Percentiles rank a stretch among this genome's conserved stretches.
Conservation (phyloP, 495 filamentous ascomycete species). For the Thozetella sp. region DNA sequence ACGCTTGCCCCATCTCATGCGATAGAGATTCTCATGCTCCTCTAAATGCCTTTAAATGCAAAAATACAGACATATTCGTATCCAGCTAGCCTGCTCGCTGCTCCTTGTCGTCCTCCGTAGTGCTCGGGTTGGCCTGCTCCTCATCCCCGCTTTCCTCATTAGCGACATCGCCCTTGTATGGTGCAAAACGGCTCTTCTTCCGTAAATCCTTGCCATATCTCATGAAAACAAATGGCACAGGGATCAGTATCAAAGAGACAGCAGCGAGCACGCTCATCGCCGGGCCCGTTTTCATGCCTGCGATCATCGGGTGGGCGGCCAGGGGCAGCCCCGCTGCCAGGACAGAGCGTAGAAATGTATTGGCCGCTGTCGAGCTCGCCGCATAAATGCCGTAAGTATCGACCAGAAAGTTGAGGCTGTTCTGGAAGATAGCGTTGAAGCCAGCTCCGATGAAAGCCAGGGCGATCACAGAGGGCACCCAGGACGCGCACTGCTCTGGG, state of each 20-base stretch:
- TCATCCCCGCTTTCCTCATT: background rate
- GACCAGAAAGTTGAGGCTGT: constrained; percentile 67
- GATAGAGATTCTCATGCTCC: too few relatives aligned
- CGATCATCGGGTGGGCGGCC: constrained; percentile 66
- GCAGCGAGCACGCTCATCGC: constrained; percentile 47
- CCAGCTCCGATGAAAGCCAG: constrained; percentile 30
- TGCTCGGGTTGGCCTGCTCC: background rate
- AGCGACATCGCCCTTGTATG: background rate
- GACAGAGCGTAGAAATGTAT: constrained; percentile 56
- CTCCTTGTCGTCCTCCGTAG: too few relatives aligned
- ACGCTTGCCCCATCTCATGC: too few relatives aligned
- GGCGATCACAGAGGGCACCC: constrained; percentile 45
- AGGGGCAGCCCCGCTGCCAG: constrained; percentile 62
- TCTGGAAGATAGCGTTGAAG: constrained; percentile 38
- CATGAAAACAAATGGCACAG: constrained; percentile 53
- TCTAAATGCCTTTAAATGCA: too few relatives aligned
- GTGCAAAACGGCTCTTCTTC: constrained; percentile 11
- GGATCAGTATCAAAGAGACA: constrained; percentile 36
- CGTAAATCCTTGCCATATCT: constrained; percentile 38
- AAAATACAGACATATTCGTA: too few relatives aligned
- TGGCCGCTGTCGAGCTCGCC: constrained; percentile 65
- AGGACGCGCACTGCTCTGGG: constrained; percentile 20
- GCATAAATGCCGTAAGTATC: constrained; percentile 72
- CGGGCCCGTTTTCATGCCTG: constrained; percentile 41
- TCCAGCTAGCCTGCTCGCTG: too few relatives aligned